Evolutionary conservation across 148 eudicot species (phyloP).

Genomic region (Vaccinium vitisidaea): DNA sequence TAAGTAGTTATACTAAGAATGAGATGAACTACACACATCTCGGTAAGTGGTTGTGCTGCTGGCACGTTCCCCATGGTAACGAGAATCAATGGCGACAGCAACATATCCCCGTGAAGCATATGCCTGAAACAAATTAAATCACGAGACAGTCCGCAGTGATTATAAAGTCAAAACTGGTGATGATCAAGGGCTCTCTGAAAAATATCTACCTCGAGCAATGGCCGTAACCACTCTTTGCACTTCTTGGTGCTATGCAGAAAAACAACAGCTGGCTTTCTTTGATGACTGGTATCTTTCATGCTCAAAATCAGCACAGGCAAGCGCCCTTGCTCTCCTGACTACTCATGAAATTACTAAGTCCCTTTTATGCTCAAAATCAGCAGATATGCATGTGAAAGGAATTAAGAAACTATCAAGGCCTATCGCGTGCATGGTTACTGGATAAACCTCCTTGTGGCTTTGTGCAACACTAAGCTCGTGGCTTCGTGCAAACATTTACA

Average conservation of each 20-base stretch:
- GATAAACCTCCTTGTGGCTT: neutral
- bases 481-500: too few species aligned
- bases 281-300: constrained; percentile 42
- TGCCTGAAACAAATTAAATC: constrained; percentile 47
- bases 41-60: constrained; percentile 63
- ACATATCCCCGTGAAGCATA: constrained; percentile 97
- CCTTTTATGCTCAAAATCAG: neutral
- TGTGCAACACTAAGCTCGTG: too few species aligned
- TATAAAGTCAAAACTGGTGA: neutral
- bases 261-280: constrained; percentile 80
- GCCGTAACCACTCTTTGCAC: constrained; percentile 94
- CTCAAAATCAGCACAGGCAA: constrained; percentile 81
- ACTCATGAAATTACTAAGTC: neutral
- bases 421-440: constrained; percentile 1
- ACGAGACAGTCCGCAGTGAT: neutral
- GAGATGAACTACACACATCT: constrained; percentile 49
- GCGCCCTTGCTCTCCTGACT: constrained; percentile 91
- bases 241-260: constrained; percentile 85
- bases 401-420: constrained; percentile 2
- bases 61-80: constrained; percentile 98
- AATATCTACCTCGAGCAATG: constrained; percentile 77
- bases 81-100: constrained; percentile 90
- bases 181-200: neutral
- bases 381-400: neutral
- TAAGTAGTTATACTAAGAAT: constrained; percentile 54